Conservation (phyloP, 495 filamentous ascomycete genomes). For the Cairneyella variabilis region DNA sequence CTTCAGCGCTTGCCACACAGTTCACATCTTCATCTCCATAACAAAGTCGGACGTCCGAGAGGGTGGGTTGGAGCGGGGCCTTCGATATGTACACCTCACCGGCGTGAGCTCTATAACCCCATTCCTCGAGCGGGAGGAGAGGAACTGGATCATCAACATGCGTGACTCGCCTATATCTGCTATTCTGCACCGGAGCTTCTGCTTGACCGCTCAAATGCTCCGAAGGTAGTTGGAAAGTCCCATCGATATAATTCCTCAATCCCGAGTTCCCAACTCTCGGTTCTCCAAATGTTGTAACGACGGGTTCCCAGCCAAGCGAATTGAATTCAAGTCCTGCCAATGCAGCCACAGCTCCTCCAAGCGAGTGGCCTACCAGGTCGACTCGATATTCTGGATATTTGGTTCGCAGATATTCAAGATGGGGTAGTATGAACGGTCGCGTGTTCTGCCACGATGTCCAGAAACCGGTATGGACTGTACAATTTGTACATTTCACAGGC, state of each 20-base stretch:
- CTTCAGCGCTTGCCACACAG: slow-evolving; percentile 41
- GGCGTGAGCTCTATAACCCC: slow-evolving; percentile 81
- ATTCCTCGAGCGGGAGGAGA: slow-evolving; percentile 76
- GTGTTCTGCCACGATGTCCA: slow-evolving; percentile 76
- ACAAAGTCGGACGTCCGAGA: slow-evolving; percentile 67
- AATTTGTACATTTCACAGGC: slow-evolving; percentile 61
- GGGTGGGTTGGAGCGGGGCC: slow-evolving; percentile 57
- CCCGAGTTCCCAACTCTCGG: slow-evolving; percentile 76
- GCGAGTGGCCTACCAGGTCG: slow-evolving; percentile 76
- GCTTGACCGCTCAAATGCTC: slow-evolving; percentile 8
- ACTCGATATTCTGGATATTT: slow-evolving; percentile 68
- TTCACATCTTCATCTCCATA: slow-evolving; percentile 61
- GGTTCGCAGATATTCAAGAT: slow-evolving; percentile 40
- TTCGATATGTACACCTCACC: slow-evolving; percentile 85
- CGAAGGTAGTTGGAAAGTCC: slow-evolving; percentile 51
- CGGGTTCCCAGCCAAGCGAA: slow-evolving; percentile 62
- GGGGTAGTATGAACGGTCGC: slow-evolving; percentile 56
- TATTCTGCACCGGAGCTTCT: slow-evolving; percentile 16
- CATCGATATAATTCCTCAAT: slow-evolving; percentile 65
- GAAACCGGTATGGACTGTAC: slow-evolving; percentile 91
- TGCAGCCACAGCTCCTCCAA: slow-evolving; percentile 88
- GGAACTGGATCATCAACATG: slow-evolving; percentile 87
- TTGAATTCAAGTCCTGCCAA: slow-evolving; percentile 77
- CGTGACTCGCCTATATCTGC: slow-evolving; percentile 72
- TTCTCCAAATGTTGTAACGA: slow-evolving; percentile 90